Conservation (phyloP, 345 rosid species). For the Linum tenue region DNA sequence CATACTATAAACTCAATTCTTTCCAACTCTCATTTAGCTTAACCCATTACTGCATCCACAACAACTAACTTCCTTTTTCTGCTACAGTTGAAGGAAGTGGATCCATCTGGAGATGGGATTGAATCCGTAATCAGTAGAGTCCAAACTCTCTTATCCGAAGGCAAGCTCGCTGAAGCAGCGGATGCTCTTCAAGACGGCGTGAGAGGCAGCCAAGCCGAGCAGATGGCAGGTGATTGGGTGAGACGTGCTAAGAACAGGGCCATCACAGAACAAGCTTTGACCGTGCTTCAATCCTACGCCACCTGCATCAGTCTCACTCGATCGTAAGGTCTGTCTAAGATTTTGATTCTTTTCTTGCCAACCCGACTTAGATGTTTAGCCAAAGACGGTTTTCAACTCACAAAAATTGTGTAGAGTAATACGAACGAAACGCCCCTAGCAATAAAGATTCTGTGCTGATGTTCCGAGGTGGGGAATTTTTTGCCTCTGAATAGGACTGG, state of each 20-base stretch:
- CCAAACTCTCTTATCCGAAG: conserved; percentile 63
- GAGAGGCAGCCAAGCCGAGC: conserved; percentile 81
- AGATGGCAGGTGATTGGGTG: conserved; percentile 62
- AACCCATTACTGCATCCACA: not conserved
- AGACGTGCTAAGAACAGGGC: conserved; percentile 66
- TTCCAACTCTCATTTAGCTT: not conserved
- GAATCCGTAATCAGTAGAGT: conserved; percentile 64
- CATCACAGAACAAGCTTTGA: conserved; percentile 78
- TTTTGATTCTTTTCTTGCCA: too few species aligned
- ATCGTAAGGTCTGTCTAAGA: conserved; percentile 7
- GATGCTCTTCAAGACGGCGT: conserved; percentile 76
- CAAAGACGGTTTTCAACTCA: too few species aligned
- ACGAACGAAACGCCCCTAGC: too few species aligned
- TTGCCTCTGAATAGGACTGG: too few species aligned
- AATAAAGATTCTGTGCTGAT: too few species aligned
- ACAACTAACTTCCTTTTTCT: not conserved
- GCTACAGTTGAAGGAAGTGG: conserved; percentile 56
- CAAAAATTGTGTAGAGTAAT: too few species aligned
- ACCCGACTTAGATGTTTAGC: too few species aligned
- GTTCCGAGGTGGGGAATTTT: too few species aligned
- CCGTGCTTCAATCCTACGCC: conserved; percentile 77
- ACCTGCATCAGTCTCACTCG: conserved; percentile 65
- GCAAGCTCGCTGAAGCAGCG: conserved; percentile 87
- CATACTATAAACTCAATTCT: conserved; percentile 7
- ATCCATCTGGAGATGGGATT: conserved; percentile 56